Base-by-base conservation (phyloP, 352 stramenopile species). In the Phytophthora lateralis region DNA sequence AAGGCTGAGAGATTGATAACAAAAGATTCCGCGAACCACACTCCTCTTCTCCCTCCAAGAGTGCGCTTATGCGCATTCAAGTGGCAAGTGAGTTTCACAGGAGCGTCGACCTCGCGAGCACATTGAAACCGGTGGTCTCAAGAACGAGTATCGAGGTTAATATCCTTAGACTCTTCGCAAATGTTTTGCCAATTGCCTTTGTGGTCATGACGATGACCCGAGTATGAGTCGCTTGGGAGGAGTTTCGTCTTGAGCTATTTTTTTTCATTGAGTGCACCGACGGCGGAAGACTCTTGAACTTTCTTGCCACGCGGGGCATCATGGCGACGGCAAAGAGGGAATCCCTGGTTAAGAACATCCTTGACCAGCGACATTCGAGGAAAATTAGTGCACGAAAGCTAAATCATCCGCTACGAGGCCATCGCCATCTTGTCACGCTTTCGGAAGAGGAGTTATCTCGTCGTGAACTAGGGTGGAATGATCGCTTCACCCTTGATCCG, bases 391-490 rank as follows among this genome's bases (percentile, higher is more conserved):
- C 38, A 12, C 69, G 54, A 29, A 64, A 55, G 17, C 34, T 52
- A 15, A 60, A 49, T 14, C 70, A 69, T 35, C 54, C 56, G 2
- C 55, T 70, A 32, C 69, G 71, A 20, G 45, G 60, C 7, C 72
- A 77, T 18, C 82, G 71, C 7, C 66, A 75, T 11, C 73, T 84
- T 1, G 71, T 84, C 39, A 73, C 63, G 12, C 69, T 80, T 1
- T 78, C 67, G 0, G 65, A 85, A 20, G 61, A 85, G 30, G 70
- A 90, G 48, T 50, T 91, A 20, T 73, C 79, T 46, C 71, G 82
- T 30, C 82, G 80, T 26, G 82, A 93, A 34, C 78, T 82, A 47
- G 84, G 76, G 6, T 93, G 82, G 82, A 89, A 93, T 37, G 79
- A 88, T 55, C 82, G 82, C 1, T 93, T 93, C 54, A 67, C 74